phyloP scores from a whole-genome alignment of 2,329 filamentous ascomycete species.

The Aspergillus terreus region DNA sequence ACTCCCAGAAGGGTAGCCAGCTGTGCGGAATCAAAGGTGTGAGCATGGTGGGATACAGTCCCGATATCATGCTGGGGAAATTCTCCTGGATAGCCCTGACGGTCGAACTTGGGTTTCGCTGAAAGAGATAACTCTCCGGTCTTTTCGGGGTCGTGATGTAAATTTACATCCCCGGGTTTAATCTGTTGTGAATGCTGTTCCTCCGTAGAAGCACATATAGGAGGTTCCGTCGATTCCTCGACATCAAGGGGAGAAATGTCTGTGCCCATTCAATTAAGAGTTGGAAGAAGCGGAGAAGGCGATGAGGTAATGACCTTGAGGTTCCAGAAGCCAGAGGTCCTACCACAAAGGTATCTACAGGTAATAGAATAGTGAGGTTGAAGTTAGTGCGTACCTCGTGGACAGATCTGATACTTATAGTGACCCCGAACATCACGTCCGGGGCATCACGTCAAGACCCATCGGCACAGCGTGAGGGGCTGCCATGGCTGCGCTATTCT shows the following conservation, averaged over 20 bases:
- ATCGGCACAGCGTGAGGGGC: conserved; percentile 13
- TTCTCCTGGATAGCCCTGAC: conserved; percentile 6
- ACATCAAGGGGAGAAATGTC: conserved; percentile 35
- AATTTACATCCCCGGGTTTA: conserved; percentile 18
- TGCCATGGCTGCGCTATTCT: conserved; percentile 8
- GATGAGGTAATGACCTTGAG: not conserved
- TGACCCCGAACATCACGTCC: not conserved
- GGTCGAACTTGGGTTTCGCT: not conserved
- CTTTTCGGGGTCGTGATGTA: conserved; percentile 17
- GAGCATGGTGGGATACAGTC: conserved; percentile 19
- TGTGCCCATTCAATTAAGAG: conserved; percentile 37
- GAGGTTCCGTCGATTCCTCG: conserved; percentile 41
- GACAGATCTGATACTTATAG: conserved; percentile 1
- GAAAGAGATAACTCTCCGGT: conserved; percentile 1
- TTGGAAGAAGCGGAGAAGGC: not conserved
- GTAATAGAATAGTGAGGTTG: no score
- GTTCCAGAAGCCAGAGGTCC: not conserved
- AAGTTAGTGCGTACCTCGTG: not conserved
- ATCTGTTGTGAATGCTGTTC: conserved; percentile 18
- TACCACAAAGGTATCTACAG: not conserved
- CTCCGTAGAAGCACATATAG: conserved; percentile 34
- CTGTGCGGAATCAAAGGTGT: conserved; percentile 19
- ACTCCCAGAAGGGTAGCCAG: conserved; percentile 20
- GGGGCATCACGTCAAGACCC: not conserved
- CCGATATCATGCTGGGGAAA: not conserved